Conservation (phyloP, 805 yeast species). For the Candida adriatica region DNA sequence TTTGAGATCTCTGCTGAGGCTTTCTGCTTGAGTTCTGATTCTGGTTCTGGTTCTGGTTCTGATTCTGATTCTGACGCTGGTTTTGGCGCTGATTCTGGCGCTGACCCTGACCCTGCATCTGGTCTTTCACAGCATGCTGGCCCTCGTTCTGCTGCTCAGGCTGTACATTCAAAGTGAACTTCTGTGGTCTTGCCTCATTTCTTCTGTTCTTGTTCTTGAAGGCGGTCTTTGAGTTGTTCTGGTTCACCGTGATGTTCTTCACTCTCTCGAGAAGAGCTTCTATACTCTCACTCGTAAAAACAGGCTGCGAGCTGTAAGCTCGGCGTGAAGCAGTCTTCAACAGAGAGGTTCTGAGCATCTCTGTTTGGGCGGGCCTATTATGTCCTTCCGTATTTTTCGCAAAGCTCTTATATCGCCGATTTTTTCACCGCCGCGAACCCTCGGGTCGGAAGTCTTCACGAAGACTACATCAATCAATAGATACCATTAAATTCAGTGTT, state of each 20-base stretch:
- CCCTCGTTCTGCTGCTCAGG: neutral
- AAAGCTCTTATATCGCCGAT: too few relatives aligned
- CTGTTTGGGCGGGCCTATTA: too few relatives aligned
- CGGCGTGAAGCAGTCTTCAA: slow-evolving; percentile 1
- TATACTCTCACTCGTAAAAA: slow-evolving; percentile 4
- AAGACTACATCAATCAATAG: too few relatives aligned
- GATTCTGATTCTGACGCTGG: neutral
- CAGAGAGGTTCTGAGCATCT: slow-evolving; percentile 2
- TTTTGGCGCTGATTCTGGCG: neutral
- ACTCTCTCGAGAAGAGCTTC: slow-evolving; percentile 9
- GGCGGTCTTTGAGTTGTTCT: neutral
- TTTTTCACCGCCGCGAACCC: too few relatives aligned
- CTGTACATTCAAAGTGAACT: too few relatives aligned
- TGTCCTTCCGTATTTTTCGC: too few relatives aligned
- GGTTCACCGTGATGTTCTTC: slow-evolving; percentile 5
- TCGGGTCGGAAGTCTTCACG: too few relatives aligned
- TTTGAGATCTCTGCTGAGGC: slow-evolving; percentile 2
- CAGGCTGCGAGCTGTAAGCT: slow-evolving; percentile 2
- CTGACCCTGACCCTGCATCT: neutral
- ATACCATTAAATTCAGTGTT: too few relatives aligned
- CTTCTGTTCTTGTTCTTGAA: neutral
- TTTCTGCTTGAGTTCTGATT: neutral
- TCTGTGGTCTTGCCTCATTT: neutral
- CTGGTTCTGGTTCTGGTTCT: neutral
- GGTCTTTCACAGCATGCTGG: neutral